Percentiles rank a stretch among this genome's conserved stretches.
Conservation (phyloP, 2,329 filamentous ascomycete genomes). For the Beauveria brongniartii region DNA sequence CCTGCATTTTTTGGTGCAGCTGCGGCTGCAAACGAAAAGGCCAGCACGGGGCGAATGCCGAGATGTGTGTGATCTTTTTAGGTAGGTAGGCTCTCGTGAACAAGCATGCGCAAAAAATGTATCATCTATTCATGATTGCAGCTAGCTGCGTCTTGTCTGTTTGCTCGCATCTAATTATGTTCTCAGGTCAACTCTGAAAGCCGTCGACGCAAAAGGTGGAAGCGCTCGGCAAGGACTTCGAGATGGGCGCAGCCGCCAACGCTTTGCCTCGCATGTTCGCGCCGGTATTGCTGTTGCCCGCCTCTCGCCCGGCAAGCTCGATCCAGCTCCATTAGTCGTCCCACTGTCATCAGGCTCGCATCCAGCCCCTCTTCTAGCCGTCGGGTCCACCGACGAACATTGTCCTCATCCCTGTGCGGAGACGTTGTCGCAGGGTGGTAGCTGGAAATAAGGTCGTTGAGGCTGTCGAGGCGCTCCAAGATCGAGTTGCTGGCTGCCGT, state of each 20-base stretch:
- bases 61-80: no score
- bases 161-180: background rate
- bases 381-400: background rate
- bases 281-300: background rate
- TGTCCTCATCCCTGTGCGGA: background rate
- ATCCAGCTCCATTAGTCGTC: background rate
- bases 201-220: background rate
- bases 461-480: background rate
- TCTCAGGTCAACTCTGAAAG: background rate
- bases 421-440: background rate
- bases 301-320: background rate
- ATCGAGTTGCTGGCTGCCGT: background rate
- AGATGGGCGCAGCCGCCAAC: background rate
- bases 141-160: background rate
- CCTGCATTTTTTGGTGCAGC: background rate
- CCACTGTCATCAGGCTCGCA: background rate
- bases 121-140: background rate
- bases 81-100: background rate
- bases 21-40: background rate
- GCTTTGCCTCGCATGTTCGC: background rate
- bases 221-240: background rate
- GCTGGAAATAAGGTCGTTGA: background rate
- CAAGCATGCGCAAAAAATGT: background rate
- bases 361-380: background rate
- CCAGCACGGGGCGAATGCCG: background rate